Base-by-base conservation (phyloP, 1,284 basidiomycete genomes). In the Agaricales sp. region DNA sequence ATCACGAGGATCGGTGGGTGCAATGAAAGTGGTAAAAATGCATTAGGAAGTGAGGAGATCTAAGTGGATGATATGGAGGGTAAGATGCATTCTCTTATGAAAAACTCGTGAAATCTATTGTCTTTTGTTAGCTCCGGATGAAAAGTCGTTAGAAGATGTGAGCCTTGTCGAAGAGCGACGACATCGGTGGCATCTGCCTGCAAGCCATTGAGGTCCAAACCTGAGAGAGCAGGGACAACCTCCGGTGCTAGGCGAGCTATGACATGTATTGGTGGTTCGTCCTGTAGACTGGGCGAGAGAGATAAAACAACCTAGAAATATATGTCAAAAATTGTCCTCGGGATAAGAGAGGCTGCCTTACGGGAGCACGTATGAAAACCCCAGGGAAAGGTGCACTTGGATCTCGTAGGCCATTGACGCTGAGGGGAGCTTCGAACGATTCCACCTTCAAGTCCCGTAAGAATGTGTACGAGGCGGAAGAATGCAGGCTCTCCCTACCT, bases 301-400 rank as follows among this genome's bases (percentile, higher is more conserved):
- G 66, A 61, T 8, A 82, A 65, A 2, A 89, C 68, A 41, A 88
- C 83, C 86, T 89, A 55, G 2, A 25, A 25, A 52, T 46, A 25
- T 43, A 22, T 56, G 52, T 43, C 57, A 55, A 47, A 56, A 39
- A 45, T 45, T 3, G 35, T 18, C n/a, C 47, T 43, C 21, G 41
- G 43, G 55, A 57, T 4, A 57, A 59, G 53, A 64, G 58, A 35
- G 59, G 55, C 21, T 55, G 58, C 66, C 78, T 52, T 57, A 89
- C 85, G 1, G 95, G 95, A 30, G 95, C 95, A 38, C 95, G 89
- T 58, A 99, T 99, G 67, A 99, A 99, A 43, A 97, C 78, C 0
- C 90, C 91, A 26, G 77, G 82, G 64, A 94, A 96, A 0, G 88
- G 80, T 35, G 66, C 62, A 1, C 76, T 65, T 1, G 86, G 62